Evolutionary conservation across 2,329 filamentous ascomycete species (phyloP), one percentile per base, ranked within the genome.

Genomic region (Pseudogymnoascus sp.): DNA sequence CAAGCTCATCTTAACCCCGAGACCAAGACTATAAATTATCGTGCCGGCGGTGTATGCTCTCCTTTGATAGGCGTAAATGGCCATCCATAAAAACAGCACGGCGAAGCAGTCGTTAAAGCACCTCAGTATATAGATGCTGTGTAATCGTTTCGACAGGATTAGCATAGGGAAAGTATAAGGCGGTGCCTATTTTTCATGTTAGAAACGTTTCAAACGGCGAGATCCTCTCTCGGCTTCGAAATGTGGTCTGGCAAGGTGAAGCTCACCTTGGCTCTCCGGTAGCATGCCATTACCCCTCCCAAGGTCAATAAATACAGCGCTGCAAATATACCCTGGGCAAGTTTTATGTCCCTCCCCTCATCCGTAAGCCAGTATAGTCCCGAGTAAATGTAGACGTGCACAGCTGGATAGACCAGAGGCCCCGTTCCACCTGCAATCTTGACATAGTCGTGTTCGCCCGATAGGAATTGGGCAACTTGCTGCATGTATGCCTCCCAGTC

Each of bases 401-500:
- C 89, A 37, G 91, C 95, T 19, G 95, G 95, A 77, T 99, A 99
- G 65, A 99, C 95, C 60, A 98, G 82, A 2, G 95, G 95, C 0
- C 95, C 95, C 0, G 95, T 99, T 65, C 86, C 89, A 69, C 95
- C 95, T 72, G 88, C 84, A 73, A 99, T 93, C 64, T 87, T 83
- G 65, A 85, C 85, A 75, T 99, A 99, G 76, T 97, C 89, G 73
- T 90, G 86, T 79, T 98, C 93, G 71, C 95, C 95, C 16, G 84
- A 81, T 53, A 93, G 78, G 72, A 89, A 95, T 69, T 93, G 87
- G 41, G 83, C 78, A 50, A 98, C 82, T 72, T 99, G 95, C 74
- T 97, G 84, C 93, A 99, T 98, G 76, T 99, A 99, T 0, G 95
- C 91, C 64, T 83, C 84, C 93, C 93, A 99, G 77, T 99, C 95